Evolutionary conservation across 352 stramenopile species (phyloP).

Genomic region (Phytophthora ramorum): DNA sequence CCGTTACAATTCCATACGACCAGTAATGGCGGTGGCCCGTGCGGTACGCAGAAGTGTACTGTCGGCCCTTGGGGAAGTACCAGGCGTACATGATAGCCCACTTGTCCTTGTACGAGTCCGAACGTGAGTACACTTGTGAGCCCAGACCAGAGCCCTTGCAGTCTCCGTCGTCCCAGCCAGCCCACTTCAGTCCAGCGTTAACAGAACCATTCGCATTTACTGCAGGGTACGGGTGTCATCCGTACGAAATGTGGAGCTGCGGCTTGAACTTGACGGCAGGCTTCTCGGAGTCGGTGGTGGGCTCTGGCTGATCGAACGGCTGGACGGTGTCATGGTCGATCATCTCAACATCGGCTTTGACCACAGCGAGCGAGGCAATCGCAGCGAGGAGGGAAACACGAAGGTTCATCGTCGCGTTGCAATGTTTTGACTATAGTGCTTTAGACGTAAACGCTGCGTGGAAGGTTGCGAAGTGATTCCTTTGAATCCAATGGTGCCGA

Average conservation of each 20-base stretch:
- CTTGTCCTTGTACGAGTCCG: constrained; percentile 25
- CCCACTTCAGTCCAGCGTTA: constrained; percentile 15
- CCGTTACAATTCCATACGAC: constrained; percentile 2
- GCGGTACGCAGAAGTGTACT: background rate
- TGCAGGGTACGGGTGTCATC: constrained; percentile 20
- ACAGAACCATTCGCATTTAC: constrained; percentile 10
- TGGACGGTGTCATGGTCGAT: constrained; percentile 18
- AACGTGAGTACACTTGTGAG: constrained; percentile 35
- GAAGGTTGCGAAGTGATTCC: background rate
- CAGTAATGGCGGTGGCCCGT: constrained; percentile 14
- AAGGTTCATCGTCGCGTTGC: constrained; percentile 3
- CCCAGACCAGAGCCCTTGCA: constrained; percentile 28
- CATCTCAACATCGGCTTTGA: background rate
- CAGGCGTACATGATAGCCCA: constrained; percentile 33
- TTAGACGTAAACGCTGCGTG: background rate
- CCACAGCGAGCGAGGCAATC: background rate
- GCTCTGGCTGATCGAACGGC: constrained; percentile 6
- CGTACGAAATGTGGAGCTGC: constrained; percentile 9
- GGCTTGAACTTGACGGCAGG: constrained; percentile 20
- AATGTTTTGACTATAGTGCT: background rate
- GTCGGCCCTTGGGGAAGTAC: constrained; percentile 23
- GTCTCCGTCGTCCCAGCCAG: constrained; percentile 13
- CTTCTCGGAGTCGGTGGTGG: constrained; percentile 14
- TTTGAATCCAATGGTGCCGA: too few species aligned
- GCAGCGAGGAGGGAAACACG: background rate